Evolutionary conservation across 164 flowering plant genomes (phyloP).

Genomic region (Annona squamosa): DNA sequence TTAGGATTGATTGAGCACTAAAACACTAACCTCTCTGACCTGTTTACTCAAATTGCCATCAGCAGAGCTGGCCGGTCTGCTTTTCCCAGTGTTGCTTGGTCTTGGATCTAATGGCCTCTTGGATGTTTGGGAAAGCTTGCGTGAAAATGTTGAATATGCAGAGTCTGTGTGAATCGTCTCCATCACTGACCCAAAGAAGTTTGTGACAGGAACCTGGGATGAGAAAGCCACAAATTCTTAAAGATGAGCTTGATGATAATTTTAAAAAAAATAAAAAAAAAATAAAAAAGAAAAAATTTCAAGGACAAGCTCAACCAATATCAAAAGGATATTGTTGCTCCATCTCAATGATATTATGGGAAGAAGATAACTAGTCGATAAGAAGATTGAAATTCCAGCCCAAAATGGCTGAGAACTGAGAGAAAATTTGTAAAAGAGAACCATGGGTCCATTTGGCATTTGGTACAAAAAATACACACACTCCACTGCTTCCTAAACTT

Average conservation of each 20-base stretch:
- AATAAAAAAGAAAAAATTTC: background rate
- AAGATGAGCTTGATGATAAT: background rate
- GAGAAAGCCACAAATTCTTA: background rate
- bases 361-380: background rate
- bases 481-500: no score
- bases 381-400: background rate
- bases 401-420: background rate
- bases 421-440: background rate
- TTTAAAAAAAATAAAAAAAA: background rate
- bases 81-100: constrained; percentile 17
- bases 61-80: constrained; percentile 19
- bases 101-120: constrained; percentile 24
- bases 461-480: no score
- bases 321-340: background rate
- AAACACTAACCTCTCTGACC: constrained; percentile 25
- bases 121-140: constrained; percentile 11
- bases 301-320: background rate
- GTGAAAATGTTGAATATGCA: constrained; percentile 42
- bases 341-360: background rate
- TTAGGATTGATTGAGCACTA: background rate
- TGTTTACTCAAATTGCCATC: constrained; percentile 18
- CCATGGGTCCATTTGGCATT: no score
- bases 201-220: constrained; percentile 82
- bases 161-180: constrained; percentile 88
- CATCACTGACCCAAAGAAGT: constrained; percentile 97